A percentile compares a stretch with the other conserved stretches of the same genome.
Evolutionary conservation across 208 protist species (phyloP).

Genomic region (Trypanosoma avium): DNA sequence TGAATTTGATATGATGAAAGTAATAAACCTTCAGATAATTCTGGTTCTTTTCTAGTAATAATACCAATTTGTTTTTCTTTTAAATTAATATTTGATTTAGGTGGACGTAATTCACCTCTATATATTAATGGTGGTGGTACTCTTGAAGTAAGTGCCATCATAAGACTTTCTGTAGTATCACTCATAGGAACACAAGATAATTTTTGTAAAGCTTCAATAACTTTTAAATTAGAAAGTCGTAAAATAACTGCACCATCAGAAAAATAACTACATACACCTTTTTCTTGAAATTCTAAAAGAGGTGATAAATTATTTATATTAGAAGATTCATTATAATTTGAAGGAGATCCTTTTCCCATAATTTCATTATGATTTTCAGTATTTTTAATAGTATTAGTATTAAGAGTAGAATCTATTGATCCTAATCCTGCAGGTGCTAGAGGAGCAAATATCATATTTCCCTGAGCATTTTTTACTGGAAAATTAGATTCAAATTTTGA

Average conservation of each 20-base stretch:
- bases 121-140: constrained; percentile 42
- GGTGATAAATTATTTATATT: neutral
- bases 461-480: neutral
- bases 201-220: constrained; percentile 33
- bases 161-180: constrained; percentile 42
- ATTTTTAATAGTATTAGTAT: too few relatives aligned
- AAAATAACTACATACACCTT: constrained; percentile 43
- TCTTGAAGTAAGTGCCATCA: constrained; percentile 40
- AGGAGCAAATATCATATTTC: neutral
- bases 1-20: constrained; percentile 15
- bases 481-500: neutral
- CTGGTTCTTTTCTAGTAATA: neutral
- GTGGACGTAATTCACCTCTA: constrained; percentile 43
- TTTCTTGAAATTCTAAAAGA: neutral
- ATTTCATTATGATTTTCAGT: neutral
- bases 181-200: constrained; percentile 27
- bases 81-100: neutral
- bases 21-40: constrained; percentile 26
- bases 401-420: too few relatives aligned
- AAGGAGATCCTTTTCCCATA: neutral
- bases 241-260: constrained; percentile 42
- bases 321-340: neutral
- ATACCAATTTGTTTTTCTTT: neutral
- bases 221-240: constrained; percentile 27
- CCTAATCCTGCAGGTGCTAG: too few relatives aligned